Conservation (phyloP, 2,329 filamentous ascomycete genomes). For the Alternaria rosae region DNA sequence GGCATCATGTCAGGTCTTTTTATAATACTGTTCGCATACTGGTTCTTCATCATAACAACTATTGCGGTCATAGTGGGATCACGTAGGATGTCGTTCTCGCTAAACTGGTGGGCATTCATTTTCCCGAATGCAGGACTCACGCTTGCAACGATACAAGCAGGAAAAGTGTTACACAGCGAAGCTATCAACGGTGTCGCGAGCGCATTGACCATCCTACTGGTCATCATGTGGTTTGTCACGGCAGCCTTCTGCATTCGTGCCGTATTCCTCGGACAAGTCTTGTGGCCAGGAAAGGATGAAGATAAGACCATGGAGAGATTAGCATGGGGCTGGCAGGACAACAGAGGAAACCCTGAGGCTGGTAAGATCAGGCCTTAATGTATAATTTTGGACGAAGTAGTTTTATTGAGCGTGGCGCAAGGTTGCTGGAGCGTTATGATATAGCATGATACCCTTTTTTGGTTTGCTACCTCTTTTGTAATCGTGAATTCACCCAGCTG, state of each 20-base stretch:
- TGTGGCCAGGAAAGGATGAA: conserved; percentile 60
- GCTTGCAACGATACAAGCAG: conserved; percentile 65
- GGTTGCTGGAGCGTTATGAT: background rate
- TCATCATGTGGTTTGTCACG: conserved; percentile 64
- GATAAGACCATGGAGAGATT: conserved; percentile 40
- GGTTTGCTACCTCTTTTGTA: background rate
- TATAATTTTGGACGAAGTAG: background rate
- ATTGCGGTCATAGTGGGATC: conserved; percentile 49
- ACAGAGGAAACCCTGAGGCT: conserved; percentile 26
- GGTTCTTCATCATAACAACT: conserved; percentile 58
- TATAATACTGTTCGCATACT: conserved; percentile 58
- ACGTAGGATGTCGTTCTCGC: conserved; percentile 50
- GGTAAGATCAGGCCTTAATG: conserved; percentile 11
- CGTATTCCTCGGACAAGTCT: conserved; percentile 59
- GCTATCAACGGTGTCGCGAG: conserved; percentile 63
- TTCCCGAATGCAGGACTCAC: conserved; percentile 72
- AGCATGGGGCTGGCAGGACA: conserved; percentile 34
- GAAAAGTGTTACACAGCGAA: conserved; percentile 60
- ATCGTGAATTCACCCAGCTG: background rate
- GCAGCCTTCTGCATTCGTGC: conserved; percentile 59
- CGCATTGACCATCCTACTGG: conserved; percentile 63
- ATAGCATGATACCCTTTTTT: conserved; percentile 1
- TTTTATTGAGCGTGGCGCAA: background rate
- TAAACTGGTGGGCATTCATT: conserved; percentile 66
- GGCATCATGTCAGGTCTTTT: conserved; percentile 57